phyloP scores from a whole-genome alignment of 768 basidiomycete species.

The Suillus fuscotomentosus region DNA sequence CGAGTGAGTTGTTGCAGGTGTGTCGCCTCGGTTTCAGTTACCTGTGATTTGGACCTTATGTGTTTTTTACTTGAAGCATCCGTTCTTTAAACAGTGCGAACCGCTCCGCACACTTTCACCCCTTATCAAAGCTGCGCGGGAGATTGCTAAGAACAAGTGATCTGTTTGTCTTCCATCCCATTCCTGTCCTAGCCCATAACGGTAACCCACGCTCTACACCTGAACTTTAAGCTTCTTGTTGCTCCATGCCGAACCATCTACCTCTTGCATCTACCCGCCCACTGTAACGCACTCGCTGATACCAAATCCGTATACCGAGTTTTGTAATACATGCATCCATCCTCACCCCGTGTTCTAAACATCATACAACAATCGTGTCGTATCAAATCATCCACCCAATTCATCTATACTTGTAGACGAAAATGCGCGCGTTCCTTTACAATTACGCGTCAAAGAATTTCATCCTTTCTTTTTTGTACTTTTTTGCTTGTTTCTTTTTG shows the following conservation, averaged over 20 bases:
- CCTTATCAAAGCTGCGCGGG: slow-evolving; percentile 89
- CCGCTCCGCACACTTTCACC: slow-evolving; percentile 84
- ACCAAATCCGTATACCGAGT: slow-evolving; percentile 8
- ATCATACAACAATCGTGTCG: slow-evolving; percentile 2
- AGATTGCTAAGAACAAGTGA: slow-evolving; percentile 67
- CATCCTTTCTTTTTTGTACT: neutral
- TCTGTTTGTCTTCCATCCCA: neutral
- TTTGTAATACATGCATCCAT: slow-evolving; percentile 8
- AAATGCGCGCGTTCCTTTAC: neutral
- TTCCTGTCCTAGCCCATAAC: neutral
- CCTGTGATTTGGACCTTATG: slow-evolving; percentile 8
- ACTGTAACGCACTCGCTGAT: slow-evolving; percentile 1
- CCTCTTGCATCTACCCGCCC: slow-evolving; percentile 18
- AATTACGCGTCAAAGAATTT: neutral
- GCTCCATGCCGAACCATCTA: slow-evolving; percentile 17
- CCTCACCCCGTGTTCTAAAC: neutral
- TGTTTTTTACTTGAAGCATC: slow-evolving; percentile 49
- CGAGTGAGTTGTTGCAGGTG: slow-evolving; percentile 79
- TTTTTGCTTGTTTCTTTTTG: neutral
- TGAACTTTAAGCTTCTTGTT: slow-evolving; percentile 3
- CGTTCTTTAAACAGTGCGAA: slow-evolving; percentile 87
- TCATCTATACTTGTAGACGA: slow-evolving; percentile 4
- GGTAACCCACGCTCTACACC: neutral
- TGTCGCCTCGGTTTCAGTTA: neutral
- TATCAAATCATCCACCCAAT: neutral